Evolutionary conservation across 2,329 filamentous ascomycete genomes (phyloP).

Genomic region (Aureobasidium sp.): DNA sequence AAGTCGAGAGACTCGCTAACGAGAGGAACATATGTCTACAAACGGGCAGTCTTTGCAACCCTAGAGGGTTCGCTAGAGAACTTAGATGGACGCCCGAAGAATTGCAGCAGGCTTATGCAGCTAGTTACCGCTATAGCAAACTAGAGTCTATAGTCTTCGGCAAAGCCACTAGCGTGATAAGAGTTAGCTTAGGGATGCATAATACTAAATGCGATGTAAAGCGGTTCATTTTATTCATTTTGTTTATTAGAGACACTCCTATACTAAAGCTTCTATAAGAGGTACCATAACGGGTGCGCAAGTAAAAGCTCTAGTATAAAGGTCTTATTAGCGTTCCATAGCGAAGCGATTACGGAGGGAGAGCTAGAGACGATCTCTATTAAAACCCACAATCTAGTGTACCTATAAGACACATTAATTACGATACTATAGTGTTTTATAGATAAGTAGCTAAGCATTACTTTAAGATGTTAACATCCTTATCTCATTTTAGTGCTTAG

Average conservation of each 20-base stretch:
- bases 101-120: conserved; percentile 46
- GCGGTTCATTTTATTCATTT: too few relatives aligned
- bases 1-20: conserved; percentile 53
- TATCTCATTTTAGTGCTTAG: background rate
- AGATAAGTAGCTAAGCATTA: background rate
- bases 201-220: too few relatives aligned
- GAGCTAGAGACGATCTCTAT: background rate
- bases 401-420: background rate
- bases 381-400: background rate
- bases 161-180: conserved; percentile 52
- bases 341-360: background rate
- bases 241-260: too few relatives aligned
- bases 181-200: conserved; percentile 46
- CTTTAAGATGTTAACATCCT: background rate
- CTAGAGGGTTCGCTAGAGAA: conserved; percentile 41
- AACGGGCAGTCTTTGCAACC: conserved; percentile 50
- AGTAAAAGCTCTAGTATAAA: background rate
- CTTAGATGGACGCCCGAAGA: conserved; percentile 47
- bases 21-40: conserved; percentile 50
- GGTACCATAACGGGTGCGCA: background rate
- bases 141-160: conserved; percentile 47
- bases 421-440: background rate
- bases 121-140: conserved; percentile 51
- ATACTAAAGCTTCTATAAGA: too few relatives aligned
- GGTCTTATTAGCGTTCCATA: background rate